Evolutionary conservation across 345 rosid genomes (phyloP), one percentile per base, ranked within the genome.

Genomic region (Eucalyptus pumila): DNA sequence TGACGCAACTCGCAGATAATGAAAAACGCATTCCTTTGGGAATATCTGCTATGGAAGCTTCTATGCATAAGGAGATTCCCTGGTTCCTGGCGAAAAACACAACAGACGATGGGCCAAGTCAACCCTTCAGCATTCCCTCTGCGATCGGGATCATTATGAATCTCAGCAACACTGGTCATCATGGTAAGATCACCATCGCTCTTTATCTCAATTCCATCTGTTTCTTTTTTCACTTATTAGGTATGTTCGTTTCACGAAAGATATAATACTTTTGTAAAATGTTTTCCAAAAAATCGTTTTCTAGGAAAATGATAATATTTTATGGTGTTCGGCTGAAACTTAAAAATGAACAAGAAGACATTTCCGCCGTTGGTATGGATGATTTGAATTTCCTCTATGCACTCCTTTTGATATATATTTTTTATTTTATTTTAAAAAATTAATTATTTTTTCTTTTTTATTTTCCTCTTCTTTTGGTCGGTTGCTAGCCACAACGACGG

Each of bases 241-340:
- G 48, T 11, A 0, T 0, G 0, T 47, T 11, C 4, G 0, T 11
- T 47, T 47, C 13, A 0, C 0, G 1, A 3, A 11, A 45, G 48
- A 44, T 45, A 45, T 45, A 45, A 45, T 45, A 45, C 48, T 45
- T 45, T 0, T 45, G 12, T 3, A 45, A 10, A 45, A 45, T 45
- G 4, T 45, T 45, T 45, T 10, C 0, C 48, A 45, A 0, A 10
- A 45, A 45, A 45, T 45, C 12, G 0, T 47, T 47, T 47, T 47
- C 0, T 2, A 3, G 2, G 1, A 45, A 47, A 47, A 11, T 47
- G 48, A 47, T 1, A 47, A 11, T 11, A 47, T 47, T 47, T 47
- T 47, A 0, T 11, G 2, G 4, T 0, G 0, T 11, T 47, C 48
- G 2, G 4, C 0, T 47, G 12, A 47, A 11, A 47, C 4, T 47